A percentile compares a stretch with the other conserved stretches of the same genome.
These are phyloP conservation scores for Leccinum truebloodii DNA, from an alignment of 768 basidiomycete species.

Conservation along the genomic window DNA sequence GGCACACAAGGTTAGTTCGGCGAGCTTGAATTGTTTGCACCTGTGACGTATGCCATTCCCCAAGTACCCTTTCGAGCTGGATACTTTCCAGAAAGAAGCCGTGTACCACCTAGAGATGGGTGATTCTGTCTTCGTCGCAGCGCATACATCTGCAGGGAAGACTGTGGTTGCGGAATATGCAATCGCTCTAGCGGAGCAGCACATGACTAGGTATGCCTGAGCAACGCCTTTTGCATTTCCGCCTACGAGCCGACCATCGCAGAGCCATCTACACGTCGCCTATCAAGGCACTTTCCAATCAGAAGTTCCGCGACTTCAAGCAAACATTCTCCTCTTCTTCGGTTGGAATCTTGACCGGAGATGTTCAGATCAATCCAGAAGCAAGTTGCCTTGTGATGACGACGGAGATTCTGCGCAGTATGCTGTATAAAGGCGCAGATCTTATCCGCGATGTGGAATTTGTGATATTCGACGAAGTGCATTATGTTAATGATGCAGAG, in stretches of 20 bases:
- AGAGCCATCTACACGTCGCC: constrained; percentile 99
- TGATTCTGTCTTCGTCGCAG: constrained; percentile 98
- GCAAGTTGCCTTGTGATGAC: constrained; percentile 97
- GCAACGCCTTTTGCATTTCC: constrained; percentile 16
- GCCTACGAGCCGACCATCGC: constrained; percentile 7
- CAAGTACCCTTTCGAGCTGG: constrained; percentile 99
- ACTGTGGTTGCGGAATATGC: constrained; percentile 99
- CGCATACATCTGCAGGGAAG: constrained; percentile 99
- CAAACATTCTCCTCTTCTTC: constrained; percentile 89
- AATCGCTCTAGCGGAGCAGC: constrained; percentile 93
- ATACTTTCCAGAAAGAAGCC: constrained; percentile 98
- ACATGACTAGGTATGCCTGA: constrained; percentile 88
- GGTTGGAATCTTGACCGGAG: constrained; percentile 96
- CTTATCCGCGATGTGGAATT: constrained; percentile 98
- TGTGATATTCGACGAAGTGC: constrained; percentile 99
- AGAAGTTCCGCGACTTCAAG: constrained; percentile 99
- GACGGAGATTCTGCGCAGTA: constrained; percentile 95
- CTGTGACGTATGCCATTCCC: constrained; percentile 8
- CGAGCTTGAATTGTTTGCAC: neutral
- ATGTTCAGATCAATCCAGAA: constrained; percentile 99
- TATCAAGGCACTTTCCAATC: constrained; percentile 98
- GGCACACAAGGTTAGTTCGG: constrained; percentile 76
- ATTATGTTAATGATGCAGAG: constrained; percentile 99
- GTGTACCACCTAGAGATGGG: constrained; percentile 97
- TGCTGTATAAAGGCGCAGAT: constrained; percentile 99